phyloP scores from a whole-genome alignment of 2,329 filamentous ascomycete genomes.

The Fusarium fracticaudum region DNA sequence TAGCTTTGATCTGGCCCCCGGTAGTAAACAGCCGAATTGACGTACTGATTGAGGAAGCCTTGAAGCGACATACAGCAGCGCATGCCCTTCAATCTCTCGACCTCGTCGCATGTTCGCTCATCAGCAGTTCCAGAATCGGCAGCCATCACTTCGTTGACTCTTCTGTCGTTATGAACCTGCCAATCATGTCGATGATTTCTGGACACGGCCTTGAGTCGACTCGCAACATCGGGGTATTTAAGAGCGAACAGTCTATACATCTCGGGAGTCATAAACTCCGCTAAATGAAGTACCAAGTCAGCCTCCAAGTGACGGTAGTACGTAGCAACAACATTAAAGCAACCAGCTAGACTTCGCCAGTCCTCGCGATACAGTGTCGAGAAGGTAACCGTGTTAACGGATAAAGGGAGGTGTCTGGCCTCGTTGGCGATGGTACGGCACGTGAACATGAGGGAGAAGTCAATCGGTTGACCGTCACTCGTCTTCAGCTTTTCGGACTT shows the following conservation, averaged over 20 bases:
- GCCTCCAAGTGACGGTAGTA: background rate
- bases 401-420: background rate
- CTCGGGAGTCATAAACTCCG: background rate
- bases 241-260: background rate
- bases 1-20: too few species aligned
- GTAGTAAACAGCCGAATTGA: too few species aligned
- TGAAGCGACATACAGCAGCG: too few species aligned
- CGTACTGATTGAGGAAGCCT: too few species aligned
- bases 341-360: background rate
- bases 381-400: slow-evolving; percentile 2
- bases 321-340: background rate
- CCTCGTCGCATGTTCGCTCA: too few species aligned
- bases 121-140: fast-evolving
- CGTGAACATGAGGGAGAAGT: slow-evolving; percentile 8
- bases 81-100: too few species aligned
- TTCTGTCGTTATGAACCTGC: too few species aligned
- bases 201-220: fast-evolving
- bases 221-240: background rate
- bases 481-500: slow-evolving; percentile 7
- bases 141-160: background rate
- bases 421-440: slow-evolving; percentile 20
- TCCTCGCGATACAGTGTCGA: background rate
- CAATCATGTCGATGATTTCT: background rate
- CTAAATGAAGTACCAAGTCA: background rate
- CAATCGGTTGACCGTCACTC: background rate